phyloP scores from a whole-genome alignment of 768 basidiomycete genomes.

The Tephrocybe sp. region DNA sequence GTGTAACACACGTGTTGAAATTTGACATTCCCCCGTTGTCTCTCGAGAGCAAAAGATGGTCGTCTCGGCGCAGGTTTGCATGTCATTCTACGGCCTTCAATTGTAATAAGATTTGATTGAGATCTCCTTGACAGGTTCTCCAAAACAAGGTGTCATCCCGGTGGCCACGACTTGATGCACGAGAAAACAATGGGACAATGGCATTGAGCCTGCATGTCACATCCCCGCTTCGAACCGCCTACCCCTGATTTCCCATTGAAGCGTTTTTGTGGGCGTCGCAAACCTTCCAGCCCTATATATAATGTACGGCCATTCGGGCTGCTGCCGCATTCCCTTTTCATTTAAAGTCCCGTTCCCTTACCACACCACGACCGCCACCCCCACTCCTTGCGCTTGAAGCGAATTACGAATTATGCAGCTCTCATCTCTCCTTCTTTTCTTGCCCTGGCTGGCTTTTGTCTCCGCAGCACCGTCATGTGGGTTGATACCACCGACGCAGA shows the following conservation, averaged over 20 bases:
- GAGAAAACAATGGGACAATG: slow-evolving; percentile 13
- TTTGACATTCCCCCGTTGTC: no score
- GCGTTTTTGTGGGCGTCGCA: slow-evolving; percentile 6
- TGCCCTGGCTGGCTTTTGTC: slow-evolving; percentile 27
- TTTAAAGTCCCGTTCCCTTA: neutral
- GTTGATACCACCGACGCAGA: slow-evolving; percentile 28
- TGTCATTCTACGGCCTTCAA: no score
- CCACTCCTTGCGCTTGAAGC: neutral
- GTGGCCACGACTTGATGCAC: slow-evolving; percentile 4
- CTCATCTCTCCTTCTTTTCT: slow-evolving; percentile 8
- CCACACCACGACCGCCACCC: neutral
- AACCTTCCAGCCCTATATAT: neutral
- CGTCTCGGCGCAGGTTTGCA: no score
- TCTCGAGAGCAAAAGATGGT: no score
- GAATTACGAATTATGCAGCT: slow-evolving; percentile 6
- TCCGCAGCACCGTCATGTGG: slow-evolving; percentile 32
- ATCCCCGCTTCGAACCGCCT: slow-evolving; percentile 3
- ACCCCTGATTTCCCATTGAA: no score
- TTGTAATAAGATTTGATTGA: no score
- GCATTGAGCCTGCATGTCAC: slow-evolving; percentile 8
- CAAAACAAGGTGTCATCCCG: neutral
- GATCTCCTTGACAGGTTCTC: no score
- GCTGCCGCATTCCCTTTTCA: neutral
- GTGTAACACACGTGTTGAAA: no score
- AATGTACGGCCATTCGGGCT: slow-evolving; percentile 1